Percentiles rank a stretch among this genome's conserved stretches.
phyloP scores from a whole-genome alignment of 2,329 filamentous ascomycete species.

The Dothideomycetes sp. region DNA sequence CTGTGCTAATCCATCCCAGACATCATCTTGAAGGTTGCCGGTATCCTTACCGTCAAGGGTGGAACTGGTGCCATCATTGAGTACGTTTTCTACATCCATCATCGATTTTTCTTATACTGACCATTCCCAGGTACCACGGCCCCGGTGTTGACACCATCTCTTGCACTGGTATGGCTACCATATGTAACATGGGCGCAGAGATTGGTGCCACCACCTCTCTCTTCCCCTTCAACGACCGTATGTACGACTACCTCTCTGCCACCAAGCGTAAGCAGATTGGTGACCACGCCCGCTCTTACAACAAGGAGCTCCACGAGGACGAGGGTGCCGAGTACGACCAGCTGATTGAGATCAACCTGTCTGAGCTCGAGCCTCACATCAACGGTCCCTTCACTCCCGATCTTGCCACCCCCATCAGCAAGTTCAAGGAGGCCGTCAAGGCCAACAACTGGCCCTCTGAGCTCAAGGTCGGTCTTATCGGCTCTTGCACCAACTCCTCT shows the following conservation, averaged over 20 bases:
- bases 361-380: slow-evolving; percentile 91
- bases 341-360: slow-evolving; percentile 91
- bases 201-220: slow-evolving; percentile 83
- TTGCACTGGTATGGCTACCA: slow-evolving; percentile 77
- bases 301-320: slow-evolving; percentile 76
- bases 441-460: slow-evolving; percentile 94
- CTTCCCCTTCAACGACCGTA: slow-evolving; percentile 96
- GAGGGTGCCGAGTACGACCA: slow-evolving; percentile 92
- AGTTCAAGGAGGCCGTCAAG: slow-evolving; percentile 91
- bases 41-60: slow-evolving; percentile 94
- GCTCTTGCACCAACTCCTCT: slow-evolving; percentile 92
- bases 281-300: slow-evolving; percentile 78
- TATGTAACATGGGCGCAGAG: slow-evolving; percentile 42
- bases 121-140: slow-evolving; percentile 34
- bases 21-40: slow-evolving; percentile 94
- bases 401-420: slow-evolving; percentile 93
- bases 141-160: slow-evolving; percentile 67
- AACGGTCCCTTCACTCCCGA: slow-evolving; percentile 99
- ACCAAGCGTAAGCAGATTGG: slow-evolving; percentile 88
- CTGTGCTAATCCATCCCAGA: slow-evolving; percentile 45
- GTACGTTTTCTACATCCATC: slow-evolving; percentile 37
- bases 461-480: slow-evolving; percentile 92
- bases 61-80: slow-evolving; percentile 87
- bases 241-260: slow-evolving; percentile 89
- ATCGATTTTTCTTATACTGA: slow-evolving; percentile 25